Percentiles rank a stretch among this genome's conserved stretches.
phyloP scores from a whole-genome alignment of 192 early-diverging fungal species.

The Funneliformis mosseae region DNA sequence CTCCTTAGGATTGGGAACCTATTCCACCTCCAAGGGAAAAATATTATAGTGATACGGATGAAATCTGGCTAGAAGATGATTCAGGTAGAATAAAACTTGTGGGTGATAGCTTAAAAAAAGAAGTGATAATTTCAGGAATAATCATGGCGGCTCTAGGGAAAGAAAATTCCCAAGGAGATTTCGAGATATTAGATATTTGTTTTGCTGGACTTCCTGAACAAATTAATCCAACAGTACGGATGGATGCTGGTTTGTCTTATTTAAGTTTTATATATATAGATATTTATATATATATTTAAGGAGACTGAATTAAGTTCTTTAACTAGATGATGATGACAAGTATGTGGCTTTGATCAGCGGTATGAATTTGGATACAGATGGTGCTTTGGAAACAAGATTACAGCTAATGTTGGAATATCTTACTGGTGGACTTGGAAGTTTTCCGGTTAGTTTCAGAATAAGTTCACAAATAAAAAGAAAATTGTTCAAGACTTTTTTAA shows the following conservation, averaged over 20 bases:
- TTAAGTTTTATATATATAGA: too few species aligned
- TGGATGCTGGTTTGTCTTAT: conserved; percentile 42
- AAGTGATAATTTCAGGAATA: conserved; percentile 68
- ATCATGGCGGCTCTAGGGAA: conserved; percentile 79
- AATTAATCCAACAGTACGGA: conserved; percentile 27
- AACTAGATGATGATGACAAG: conserved; percentile 39
- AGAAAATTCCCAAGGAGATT: conserved; percentile 76
- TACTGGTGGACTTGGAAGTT: conserved; percentile 70
- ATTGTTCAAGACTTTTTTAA: not conserved
- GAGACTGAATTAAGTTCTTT: not conserved
- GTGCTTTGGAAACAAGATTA: conserved; percentile 55
- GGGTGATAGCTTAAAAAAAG: conserved; percentile 57
- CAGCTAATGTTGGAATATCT: conserved; percentile 81
- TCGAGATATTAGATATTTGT: conserved; percentile 84
- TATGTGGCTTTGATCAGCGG: conserved; percentile 86
- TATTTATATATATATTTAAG: too few species aligned
- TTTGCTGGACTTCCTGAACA: conserved; percentile 70
- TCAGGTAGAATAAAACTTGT: conserved; percentile 82
- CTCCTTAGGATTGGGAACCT: conserved; percentile 62
- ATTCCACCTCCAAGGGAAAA: conserved; percentile 63
- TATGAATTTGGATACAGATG: conserved; percentile 61
- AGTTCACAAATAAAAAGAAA: not conserved
- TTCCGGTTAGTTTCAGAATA: conserved; percentile 37
- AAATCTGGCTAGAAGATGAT: conserved; percentile 84
- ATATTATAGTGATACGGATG: conserved; percentile 68